Evolutionary conservation across 371 early-diverging fungal species (phyloP).

Genomic region (Racocetra persica): DNA sequence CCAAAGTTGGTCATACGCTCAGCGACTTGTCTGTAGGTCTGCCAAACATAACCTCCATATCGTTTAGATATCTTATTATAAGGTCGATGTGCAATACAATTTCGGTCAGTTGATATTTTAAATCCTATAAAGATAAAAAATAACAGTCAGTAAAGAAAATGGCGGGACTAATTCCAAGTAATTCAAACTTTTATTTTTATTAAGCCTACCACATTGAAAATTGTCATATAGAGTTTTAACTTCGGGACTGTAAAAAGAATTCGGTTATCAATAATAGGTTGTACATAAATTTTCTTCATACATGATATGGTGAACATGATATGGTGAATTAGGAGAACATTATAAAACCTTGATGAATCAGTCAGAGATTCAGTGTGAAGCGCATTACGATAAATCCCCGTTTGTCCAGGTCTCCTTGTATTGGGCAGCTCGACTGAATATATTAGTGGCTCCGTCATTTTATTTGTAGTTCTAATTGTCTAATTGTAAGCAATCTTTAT

Average conservation of each 20-base stretch:
- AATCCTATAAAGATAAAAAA: not conserved
- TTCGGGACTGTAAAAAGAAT: slow-evolving; percentile 1
- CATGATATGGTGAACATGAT: no score
- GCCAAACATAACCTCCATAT: slow-evolving; percentile 69
- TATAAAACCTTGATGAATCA: not conserved
- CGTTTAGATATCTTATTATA: slow-evolving; percentile 56
- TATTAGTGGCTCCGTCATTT: slow-evolving; percentile 5
- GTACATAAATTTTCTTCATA: no score
- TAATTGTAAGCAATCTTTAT: no score
- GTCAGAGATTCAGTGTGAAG: not conserved
- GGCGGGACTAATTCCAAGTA: not conserved
- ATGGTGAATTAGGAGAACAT: not conserved
- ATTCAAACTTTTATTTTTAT: not conserved
- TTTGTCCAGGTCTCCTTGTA: slow-evolving; percentile 31
- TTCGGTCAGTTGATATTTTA: slow-evolving; percentile 13
- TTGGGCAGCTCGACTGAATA: slow-evolving; percentile 35
- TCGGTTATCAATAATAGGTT: not conserved
- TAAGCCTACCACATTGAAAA: slow-evolving; percentile 26
- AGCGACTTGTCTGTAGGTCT: slow-evolving; percentile 63
- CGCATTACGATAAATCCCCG: slow-evolving; percentile 34
- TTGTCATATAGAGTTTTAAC: slow-evolving; percentile 38
- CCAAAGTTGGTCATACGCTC: slow-evolving; percentile 67
- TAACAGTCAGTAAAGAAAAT: not conserved
- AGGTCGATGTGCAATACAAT: slow-evolving; percentile 60
- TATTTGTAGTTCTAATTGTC: no score